Conservation (phyloP, 2,329 filamentous ascomycete species). For the Sclerotiophoma versabilis region DNA sequence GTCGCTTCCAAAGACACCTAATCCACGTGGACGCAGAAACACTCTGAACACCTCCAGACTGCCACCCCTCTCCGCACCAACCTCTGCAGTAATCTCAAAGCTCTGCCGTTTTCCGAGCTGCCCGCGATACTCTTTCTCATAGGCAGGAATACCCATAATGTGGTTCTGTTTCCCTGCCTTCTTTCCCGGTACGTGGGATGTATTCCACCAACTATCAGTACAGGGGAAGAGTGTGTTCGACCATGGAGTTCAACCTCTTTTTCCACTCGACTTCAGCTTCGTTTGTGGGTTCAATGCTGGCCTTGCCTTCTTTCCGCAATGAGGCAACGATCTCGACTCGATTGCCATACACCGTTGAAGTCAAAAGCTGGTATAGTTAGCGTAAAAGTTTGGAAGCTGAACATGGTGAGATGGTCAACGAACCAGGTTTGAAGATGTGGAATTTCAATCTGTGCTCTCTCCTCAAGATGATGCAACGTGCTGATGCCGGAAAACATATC, state of each 20-base stretch:
- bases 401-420: not conserved
- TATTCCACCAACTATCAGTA: slow-evolving; percentile 52
- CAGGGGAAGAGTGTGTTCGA: slow-evolving; percentile 44
- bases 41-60: too few relatives aligned
- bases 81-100: slow-evolving; percentile 27
- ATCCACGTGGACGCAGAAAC: too few relatives aligned
- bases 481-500: slow-evolving; percentile 32
- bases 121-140: slow-evolving; percentile 29
- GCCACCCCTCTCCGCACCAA: not conserved
- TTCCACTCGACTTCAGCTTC: slow-evolving; percentile 52
- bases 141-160: slow-evolving; percentile 41
- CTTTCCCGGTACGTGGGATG: slow-evolving; percentile 52
- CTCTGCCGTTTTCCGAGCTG: slow-evolving; percentile 33
- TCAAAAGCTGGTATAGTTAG: slow-evolving; percentile 6
- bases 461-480: slow-evolving; percentile 28
- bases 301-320: slow-evolving; percentile 36
- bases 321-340: slow-evolving; percentile 47
- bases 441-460: slow-evolving; percentile 27
- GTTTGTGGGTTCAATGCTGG: slow-evolving; percentile 46
- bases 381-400: not conserved
- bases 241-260: slow-evolving; percentile 43
- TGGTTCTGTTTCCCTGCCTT: slow-evolving; percentile 51
- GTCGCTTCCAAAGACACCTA: too few relatives aligned
- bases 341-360: slow-evolving; percentile 39
- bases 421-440: slow-evolving; percentile 33